These are phyloP conservation scores for Clonostachys chloroleuca DNA, from an alignment of 2,329 filamentous ascomycete species.

Conservation along the genomic window DNA sequence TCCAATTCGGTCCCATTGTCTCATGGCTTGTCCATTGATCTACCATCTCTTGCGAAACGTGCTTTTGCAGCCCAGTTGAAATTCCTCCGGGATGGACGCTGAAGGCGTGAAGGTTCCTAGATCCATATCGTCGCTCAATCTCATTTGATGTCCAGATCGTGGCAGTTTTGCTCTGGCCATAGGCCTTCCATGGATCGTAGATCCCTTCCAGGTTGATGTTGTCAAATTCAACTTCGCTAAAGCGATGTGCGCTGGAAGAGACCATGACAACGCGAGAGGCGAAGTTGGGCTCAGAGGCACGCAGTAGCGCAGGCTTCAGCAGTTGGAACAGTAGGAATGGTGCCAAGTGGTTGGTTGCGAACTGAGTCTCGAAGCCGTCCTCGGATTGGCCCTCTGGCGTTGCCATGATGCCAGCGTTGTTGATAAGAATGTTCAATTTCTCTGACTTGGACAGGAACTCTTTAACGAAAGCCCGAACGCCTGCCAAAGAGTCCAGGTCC, in stretches of 20 bases:
- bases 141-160: slow-evolving; percentile 46
- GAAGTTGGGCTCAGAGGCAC: slow-evolving; percentile 14
- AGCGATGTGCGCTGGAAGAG: slow-evolving; percentile 10
- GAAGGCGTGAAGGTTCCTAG: slow-evolving; percentile 32
- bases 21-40: neutral
- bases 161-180: slow-evolving; percentile 44
- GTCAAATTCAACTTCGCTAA: slow-evolving; percentile 1
- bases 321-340: slow-evolving; percentile 41
- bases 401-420: slow-evolving; percentile 32
- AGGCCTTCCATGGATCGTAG: slow-evolving; percentile 26
- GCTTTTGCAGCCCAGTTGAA: slow-evolving; percentile 10
- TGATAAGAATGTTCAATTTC: slow-evolving; percentile 26
- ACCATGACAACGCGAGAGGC: slow-evolving; percentile 27
- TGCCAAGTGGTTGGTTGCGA: slow-evolving; percentile 38
- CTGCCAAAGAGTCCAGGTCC: slow-evolving; percentile 19
- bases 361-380: slow-evolving; percentile 37
- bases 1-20: neutral
- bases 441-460: slow-evolving; percentile 6
- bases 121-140: slow-evolving; percentile 42
- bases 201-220: slow-evolving; percentile 12
- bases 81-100: slow-evolving; percentile 39
- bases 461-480: slow-evolving; percentile 15
- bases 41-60: slow-evolving; percentile 9
- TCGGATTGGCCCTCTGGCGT: slow-evolving; percentile 8
- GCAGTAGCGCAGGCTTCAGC: slow-evolving; percentile 34